These are phyloP conservation scores for Penicillium salamii DNA, from an alignment of 495 filamentous ascomycete genomes.

Conservation along the genomic window DNA sequence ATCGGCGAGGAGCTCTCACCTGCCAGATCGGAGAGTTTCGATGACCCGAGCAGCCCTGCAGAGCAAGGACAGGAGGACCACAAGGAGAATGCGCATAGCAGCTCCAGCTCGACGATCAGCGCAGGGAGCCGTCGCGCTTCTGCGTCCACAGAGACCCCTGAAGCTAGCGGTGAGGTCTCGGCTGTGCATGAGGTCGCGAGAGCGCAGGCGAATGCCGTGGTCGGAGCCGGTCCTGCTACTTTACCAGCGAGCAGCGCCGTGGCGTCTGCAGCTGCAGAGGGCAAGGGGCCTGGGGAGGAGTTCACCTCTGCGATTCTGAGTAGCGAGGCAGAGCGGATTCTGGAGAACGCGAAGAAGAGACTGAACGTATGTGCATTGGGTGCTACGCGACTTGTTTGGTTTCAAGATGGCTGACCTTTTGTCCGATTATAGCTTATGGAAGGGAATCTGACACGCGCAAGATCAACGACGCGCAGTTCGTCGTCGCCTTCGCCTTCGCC, in stretches of 20 bases:
- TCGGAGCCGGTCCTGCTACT: background rate
- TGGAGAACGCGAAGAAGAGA: slow-evolving; percentile 86
- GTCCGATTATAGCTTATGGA: slow-evolving; percentile 91
- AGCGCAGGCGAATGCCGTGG: slow-evolving; percentile 2
- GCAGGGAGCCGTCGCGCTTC: slow-evolving; percentile 30
- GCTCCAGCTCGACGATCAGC: slow-evolving; percentile 42
- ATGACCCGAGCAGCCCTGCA: background rate
- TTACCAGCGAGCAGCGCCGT: slow-evolving; percentile 13
- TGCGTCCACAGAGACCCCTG: slow-evolving; percentile 12
- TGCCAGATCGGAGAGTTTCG: slow-evolving; percentile 19
- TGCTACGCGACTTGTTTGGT: too few relatives aligned
- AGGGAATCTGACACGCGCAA: slow-evolving; percentile 77
- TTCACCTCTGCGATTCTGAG: slow-evolving; percentile 73
- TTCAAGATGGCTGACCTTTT: too few relatives aligned
- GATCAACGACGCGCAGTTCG: slow-evolving; percentile 65
- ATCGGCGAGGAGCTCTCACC: slow-evolving; percentile 62
- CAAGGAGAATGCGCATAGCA: slow-evolving; percentile 30
- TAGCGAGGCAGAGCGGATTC: slow-evolving; percentile 78
- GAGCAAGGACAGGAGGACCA: slow-evolving; percentile 5
- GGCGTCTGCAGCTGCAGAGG: slow-evolving; percentile 25
- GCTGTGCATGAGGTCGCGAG: slow-evolving; percentile 8
- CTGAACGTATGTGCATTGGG: slow-evolving; percentile 70
- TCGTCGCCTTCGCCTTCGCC: slow-evolving; percentile 49
- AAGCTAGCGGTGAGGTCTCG: slow-evolving; percentile 15
- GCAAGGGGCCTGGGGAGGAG: slow-evolving; percentile 41